These are phyloP conservation scores for Martiniozyma abietophila DNA, from an alignment of 805 yeast species.

Conservation along the genomic window DNA sequence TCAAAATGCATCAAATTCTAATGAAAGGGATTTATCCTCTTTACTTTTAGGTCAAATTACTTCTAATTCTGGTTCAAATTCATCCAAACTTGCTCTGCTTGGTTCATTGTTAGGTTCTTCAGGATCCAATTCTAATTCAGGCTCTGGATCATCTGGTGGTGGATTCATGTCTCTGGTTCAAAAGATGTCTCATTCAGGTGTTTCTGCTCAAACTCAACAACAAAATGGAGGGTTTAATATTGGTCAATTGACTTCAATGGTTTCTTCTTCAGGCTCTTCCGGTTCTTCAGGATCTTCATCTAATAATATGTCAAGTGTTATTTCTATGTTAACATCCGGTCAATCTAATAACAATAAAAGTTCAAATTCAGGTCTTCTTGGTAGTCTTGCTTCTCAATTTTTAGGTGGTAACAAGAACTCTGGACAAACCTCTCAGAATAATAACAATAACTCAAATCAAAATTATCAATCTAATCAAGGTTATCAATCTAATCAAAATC, in stretches of 20 bases:
- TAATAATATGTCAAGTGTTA: too few species aligned
- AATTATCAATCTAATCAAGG: slow-evolving; percentile 3
- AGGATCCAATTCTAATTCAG: slow-evolving; percentile 8
- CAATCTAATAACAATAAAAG: too few species aligned
- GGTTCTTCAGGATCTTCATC: too few species aligned
- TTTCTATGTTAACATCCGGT: too few species aligned
- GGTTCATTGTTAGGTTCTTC: slow-evolving; percentile 17
- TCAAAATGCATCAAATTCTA: slow-evolving; percentile 15
- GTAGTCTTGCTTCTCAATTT: too few species aligned
- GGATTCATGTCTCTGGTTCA: slow-evolving; percentile 22
- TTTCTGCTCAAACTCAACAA: slow-evolving; percentile 15
- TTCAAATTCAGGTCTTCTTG: too few species aligned
- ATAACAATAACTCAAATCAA: neutral
- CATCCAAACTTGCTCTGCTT: slow-evolving; percentile 21
- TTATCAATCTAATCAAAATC: neutral
- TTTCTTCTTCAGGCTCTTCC: slow-evolving; percentile 6
- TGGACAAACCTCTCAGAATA: neutral
- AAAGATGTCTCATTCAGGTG: slow-evolving; percentile 20
- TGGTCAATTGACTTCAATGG: slow-evolving; percentile 14
- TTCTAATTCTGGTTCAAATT: slow-evolving; percentile 20
- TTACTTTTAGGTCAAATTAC: slow-evolving; percentile 20
- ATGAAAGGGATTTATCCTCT: slow-evolving; percentile 24
- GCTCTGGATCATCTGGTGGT: slow-evolving; percentile 8
- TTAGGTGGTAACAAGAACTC: slow-evolving; percentile 5
- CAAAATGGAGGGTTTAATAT: slow-evolving; percentile 23